phyloP scores from a whole-genome alignment of 768 basidiomycete species.

The Strobilomyces confusus region DNA sequence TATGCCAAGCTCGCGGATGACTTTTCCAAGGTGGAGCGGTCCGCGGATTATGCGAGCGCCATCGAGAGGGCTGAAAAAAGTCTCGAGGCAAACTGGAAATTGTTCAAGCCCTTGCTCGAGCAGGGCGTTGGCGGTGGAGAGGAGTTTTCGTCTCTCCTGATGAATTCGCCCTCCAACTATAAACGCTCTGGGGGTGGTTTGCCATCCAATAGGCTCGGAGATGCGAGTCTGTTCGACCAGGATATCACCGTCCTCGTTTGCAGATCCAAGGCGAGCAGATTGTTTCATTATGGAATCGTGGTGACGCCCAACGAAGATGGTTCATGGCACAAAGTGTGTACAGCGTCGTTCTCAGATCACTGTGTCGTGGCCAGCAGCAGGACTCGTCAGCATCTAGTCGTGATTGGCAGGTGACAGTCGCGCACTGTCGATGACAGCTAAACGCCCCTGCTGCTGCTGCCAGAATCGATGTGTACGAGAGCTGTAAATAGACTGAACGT shows the following conservation, averaged over 20 bases:
- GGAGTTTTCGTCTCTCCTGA: background rate
- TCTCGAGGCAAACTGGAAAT: background rate
- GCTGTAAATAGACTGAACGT: too few relatives aligned
- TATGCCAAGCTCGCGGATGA: background rate
- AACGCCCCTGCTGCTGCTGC: too few relatives aligned
- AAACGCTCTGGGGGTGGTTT: background rate
- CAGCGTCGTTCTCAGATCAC: constrained; percentile 3
- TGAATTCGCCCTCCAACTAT: background rate
- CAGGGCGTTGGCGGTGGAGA: background rate
- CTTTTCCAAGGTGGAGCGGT: constrained; percentile 5
- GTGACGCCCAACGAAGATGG: constrained; percentile 2
- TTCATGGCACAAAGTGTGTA: constrained; percentile 12
- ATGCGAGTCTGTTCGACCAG: constrained; percentile 3
- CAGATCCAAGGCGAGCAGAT: constrained; percentile 5
- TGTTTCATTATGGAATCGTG: constrained; percentile 9
- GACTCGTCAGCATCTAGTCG: background rate
- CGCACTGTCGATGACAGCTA: too few relatives aligned
- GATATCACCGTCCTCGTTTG: constrained; percentile 2
- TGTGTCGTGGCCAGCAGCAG: background rate
- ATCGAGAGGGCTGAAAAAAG: background rate
- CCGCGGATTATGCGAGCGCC: background rate
- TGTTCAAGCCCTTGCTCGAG: background rate
- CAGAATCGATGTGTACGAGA: too few relatives aligned
- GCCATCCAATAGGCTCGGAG: constrained; percentile 8
- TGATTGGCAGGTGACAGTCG: constrained; percentile 4